Percentiles rank a stretch among this genome's conserved stretches.
phyloP scores from a whole-genome alignment of 2,329 filamentous ascomycete species.

The Trichoderma brevicompactum region DNA sequence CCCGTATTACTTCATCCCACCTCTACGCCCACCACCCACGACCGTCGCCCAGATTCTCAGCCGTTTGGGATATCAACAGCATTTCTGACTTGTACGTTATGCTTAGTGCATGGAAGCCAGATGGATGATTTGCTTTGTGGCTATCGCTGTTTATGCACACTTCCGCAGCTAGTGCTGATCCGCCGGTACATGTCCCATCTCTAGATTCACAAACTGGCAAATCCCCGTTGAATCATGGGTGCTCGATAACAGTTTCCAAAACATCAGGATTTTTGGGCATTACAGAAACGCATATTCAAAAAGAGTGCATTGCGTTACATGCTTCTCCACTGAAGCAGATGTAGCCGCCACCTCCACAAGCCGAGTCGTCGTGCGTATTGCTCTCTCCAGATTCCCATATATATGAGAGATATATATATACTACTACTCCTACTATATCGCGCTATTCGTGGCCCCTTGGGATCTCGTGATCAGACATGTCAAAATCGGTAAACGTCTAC shows the following conservation, averaged over 20 bases:
- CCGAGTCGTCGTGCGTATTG: not conserved
- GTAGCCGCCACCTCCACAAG: conserved; percentile 8
- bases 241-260: not conserved
- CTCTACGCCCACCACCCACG: not conserved
- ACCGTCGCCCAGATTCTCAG: not conserved
- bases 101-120: not conserved
- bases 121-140: not conserved
- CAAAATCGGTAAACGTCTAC: conserved; percentile 9
- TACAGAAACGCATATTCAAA: not conserved
- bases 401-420: not conserved
- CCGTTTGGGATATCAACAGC: not conserved
- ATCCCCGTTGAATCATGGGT: not conserved
- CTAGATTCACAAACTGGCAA: not conserved
- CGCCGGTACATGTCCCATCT: not conserved
- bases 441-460: conserved; percentile 12
- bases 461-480: conserved; percentile 19
- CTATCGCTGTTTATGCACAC: not conserved
- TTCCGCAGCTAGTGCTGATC: not conserved
- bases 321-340: not conserved
- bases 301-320: not conserved
- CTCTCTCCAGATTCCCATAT: not conserved
- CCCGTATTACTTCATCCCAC: conserved; percentile 8
- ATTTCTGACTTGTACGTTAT: not conserved
- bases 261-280: too few relatives aligned
- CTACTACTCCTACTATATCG: not conserved